These are phyloP conservation scores for Furcasterigmium furcatum DNA, from an alignment of 2,329 filamentous ascomycete species.

Conservation along the genomic window DNA sequence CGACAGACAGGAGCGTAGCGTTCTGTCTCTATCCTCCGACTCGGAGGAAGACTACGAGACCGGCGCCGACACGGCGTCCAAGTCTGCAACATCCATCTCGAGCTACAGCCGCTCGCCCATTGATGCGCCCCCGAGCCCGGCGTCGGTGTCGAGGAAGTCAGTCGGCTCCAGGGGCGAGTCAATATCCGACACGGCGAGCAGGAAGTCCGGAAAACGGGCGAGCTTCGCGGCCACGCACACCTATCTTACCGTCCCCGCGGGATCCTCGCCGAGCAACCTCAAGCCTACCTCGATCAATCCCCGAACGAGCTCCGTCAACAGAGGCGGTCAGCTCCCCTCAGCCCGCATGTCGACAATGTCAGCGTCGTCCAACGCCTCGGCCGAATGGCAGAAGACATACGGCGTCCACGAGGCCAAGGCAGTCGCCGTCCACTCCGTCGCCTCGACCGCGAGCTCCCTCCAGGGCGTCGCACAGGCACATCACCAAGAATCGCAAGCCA, in stretches of 20 bases:
- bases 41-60: conserved; percentile 39
- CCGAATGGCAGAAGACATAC: conserved; percentile 26
- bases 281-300: conserved; percentile 15
- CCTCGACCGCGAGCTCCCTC: conserved; percentile 5
- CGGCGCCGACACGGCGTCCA: conserved; percentile 23
- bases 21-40: conserved; percentile 55
- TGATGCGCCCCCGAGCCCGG: conserved; percentile 8
- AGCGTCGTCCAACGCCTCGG: conserved; percentile 28
- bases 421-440: conserved; percentile 29
- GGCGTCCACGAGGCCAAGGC: conserved; percentile 35
- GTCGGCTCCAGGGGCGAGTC: not conserved
- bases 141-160: conserved; percentile 5
- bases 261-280: conserved; percentile 14
- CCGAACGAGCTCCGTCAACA: conserved; percentile 24
- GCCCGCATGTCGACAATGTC: conserved; percentile 34
- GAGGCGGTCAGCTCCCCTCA: conserved; percentile 8
- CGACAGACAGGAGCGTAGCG: conserved; percentile 51
- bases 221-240: conserved; percentile 37
- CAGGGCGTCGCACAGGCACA: conserved; percentile 2
- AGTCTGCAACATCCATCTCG: conserved; percentile 19
- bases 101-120: conserved; percentile 15
- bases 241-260: conserved; percentile 36
- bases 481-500: not conserved
- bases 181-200: conserved; percentile 5
- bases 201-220: conserved; percentile 32